A percentile compares a stretch with the other conserved stretches of the same genome.
phyloP scores from a whole-genome alignment of 2,329 filamentous ascomycete species.

The Myotisia sp. region DNA sequence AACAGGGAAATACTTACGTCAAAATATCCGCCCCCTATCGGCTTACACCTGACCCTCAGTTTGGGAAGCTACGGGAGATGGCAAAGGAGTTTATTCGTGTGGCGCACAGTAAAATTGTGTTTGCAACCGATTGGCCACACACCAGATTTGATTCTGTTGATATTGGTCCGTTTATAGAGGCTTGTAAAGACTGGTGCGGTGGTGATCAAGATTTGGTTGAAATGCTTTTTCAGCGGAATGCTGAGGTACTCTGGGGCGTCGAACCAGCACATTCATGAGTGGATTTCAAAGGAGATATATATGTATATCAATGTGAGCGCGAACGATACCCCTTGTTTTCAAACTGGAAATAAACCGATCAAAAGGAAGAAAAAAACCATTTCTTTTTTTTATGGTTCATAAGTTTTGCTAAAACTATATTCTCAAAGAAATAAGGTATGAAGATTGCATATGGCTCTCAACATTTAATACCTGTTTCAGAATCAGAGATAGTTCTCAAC shows the following conservation, averaged over 20 bases:
- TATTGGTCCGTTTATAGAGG: constrained; percentile 41
- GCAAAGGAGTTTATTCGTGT: constrained; percentile 36
- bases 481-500: no score
- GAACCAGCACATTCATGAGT: no score
- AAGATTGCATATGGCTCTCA: no score
- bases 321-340: no score
- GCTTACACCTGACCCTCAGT: constrained; percentile 32
- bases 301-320: no score
- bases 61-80: constrained; percentile 36
- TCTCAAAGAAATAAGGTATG: no score
- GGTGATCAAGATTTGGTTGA: constrained; percentile 32
- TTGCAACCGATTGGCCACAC: constrained; percentile 52
- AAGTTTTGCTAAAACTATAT: no score
- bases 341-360: no score
- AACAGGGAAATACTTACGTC: constrained; percentile 38
- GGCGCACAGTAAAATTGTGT: constrained; percentile 37
- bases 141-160: constrained; percentile 46
- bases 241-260: constrained; percentile 37
- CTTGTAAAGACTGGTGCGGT: constrained; percentile 40
- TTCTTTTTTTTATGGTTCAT: no score
- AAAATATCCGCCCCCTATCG: constrained; percentile 48
- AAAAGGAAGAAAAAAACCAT: no score
- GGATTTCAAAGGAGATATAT: no score
- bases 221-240: constrained; percentile 42
- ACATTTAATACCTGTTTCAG: no score